Evolutionary conservation across 805 yeast genomes (phyloP).

Genomic region (Cyberlindnera suaveolens): DNA sequence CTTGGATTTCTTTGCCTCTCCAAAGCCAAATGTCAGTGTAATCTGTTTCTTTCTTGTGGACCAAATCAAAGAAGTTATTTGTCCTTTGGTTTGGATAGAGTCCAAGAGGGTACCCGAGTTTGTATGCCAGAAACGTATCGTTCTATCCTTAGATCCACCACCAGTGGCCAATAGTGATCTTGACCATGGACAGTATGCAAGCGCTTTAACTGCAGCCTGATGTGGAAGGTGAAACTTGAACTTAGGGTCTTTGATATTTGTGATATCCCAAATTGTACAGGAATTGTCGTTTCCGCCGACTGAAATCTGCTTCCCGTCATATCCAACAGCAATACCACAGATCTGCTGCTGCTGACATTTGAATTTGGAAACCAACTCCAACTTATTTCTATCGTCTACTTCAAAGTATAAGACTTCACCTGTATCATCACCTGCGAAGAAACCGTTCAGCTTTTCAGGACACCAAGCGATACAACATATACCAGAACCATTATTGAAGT

Average conservation of each 20-base stretch:
- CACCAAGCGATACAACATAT: constrained; percentile 61
- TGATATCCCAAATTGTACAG: constrained; percentile 71
- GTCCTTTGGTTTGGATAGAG: constrained; percentile 55
- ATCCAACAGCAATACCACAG: constrained; percentile 60
- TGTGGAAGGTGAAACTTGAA: constrained; percentile 52
- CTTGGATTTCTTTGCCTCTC: constrained; percentile 43
- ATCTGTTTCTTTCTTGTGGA: constrained; percentile 56
- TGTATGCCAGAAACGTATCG: constrained; percentile 85
- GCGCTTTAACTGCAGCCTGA: constrained; percentile 83
- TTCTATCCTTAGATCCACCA: constrained; percentile 79
- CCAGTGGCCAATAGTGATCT: constrained; percentile 79
- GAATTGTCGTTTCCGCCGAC: constrained; percentile 83
- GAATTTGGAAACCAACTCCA: constrained; percentile 26
- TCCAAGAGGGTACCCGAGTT: constrained; percentile 64
- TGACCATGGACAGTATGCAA: constrained; percentile 90
- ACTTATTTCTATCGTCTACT: constrained; percentile 6
- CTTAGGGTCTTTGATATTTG: constrained; percentile 33
- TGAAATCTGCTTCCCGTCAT: constrained; percentile 51
- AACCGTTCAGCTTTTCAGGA: constrained; percentile 28
- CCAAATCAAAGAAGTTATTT: constrained; percentile 79
- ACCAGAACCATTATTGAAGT: constrained; percentile 30
- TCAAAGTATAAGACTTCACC: constrained; percentile 50
- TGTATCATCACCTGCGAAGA: constrained; percentile 58
- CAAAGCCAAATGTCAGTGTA: constrained; percentile 79
- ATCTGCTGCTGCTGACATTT: constrained; percentile 52